A percentile compares a stretch with the other conserved stretches of the same genome.
These are phyloP conservation scores for Gossypium gossypioides DNA, from an alignment of 441 rosid species.

Conservation along the genomic window DNA sequence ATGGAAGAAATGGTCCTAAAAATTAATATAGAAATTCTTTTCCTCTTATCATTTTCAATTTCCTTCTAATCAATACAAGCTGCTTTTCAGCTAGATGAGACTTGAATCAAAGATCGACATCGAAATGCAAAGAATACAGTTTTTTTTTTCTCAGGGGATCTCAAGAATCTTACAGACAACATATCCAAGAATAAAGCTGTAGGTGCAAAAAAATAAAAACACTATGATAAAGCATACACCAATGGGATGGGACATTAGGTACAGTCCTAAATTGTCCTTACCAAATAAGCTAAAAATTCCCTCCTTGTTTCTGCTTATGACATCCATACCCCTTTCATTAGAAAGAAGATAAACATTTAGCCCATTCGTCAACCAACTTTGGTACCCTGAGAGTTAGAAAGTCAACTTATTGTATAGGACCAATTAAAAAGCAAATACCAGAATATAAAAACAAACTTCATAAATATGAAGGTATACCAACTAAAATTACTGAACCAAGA, in stretches of 20 bases:
- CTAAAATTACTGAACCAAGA: constrained; percentile 51
- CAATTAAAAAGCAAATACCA: constrained; percentile 9
- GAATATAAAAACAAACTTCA: constrained; percentile 2
- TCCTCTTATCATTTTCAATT: neutral
- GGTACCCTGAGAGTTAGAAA: constrained; percentile 52
- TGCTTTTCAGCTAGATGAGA: neutral
- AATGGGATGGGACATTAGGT: neutral
- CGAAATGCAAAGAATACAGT: neutral
- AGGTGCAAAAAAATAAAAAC: neutral
- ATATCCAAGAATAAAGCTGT: neutral
- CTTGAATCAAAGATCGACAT: neutral
- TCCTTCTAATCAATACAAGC: neutral
- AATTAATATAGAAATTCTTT: neutral
- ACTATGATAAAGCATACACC: neutral
- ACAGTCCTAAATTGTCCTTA: constrained; percentile 21
- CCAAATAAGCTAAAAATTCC: constrained; percentile 77
- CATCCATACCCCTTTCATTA: constrained; percentile 51
- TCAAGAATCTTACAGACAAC: neutral
- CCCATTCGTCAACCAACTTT: constrained; percentile 56
- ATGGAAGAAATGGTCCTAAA: neutral
- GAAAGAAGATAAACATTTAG: constrained; percentile 64
- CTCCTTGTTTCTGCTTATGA: constrained; percentile 80
- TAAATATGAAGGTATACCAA: constrained; percentile 34
- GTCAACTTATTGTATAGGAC: constrained; percentile 1
- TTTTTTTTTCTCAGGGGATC: neutral